phyloP scores from a whole-genome alignment of 441 rosid genomes.

The Mallotus japonicus region DNA sequence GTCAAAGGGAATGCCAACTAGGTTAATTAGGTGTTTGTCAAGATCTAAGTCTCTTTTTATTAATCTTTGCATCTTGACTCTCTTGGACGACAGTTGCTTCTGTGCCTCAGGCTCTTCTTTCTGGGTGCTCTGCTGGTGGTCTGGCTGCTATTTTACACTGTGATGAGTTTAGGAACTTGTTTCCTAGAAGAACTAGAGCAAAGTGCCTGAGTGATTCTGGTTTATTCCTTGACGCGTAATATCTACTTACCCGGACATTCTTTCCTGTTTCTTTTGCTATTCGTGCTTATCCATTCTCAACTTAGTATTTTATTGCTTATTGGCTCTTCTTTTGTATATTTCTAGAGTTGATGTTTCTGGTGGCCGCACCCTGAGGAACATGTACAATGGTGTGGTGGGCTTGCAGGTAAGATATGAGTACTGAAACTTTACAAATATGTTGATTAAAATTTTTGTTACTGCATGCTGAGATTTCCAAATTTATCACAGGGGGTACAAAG shows the following conservation, averaged over 20 bases:
- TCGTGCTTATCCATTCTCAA: not conserved
- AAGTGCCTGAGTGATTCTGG: slow-evolving; percentile 97
- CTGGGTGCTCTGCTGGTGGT: slow-evolving; percentile 94
- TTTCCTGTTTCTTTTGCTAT: not conserved
- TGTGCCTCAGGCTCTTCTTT: slow-evolving; percentile 68
- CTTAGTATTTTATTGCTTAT: slow-evolving; percentile 5
- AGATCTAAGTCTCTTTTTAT: slow-evolving; percentile 5
- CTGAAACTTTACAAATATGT: not conserved
- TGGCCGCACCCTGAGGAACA: slow-evolving; percentile 58
- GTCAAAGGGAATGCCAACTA: slow-evolving; percentile 73
- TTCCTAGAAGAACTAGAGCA: slow-evolving; percentile 52
- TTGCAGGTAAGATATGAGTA: slow-evolving; percentile 51
- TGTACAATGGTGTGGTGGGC: slow-evolving; percentile 65
- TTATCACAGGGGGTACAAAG: slow-evolving; percentile 47
- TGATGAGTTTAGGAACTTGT: slow-evolving; percentile 65
- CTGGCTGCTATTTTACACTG: slow-evolving; percentile 78
- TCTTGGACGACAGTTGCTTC: not conserved
- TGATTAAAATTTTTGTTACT: not conserved
- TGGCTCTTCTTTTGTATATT: slow-evolving; percentile 21
- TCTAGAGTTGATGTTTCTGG: slow-evolving; percentile 78
- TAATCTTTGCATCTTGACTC: not conserved
- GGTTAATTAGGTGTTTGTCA: slow-evolving; percentile 35
- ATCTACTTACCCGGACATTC: not conserved
- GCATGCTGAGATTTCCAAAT: slow-evolving; percentile 17
- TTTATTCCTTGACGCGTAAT: slow-evolving; percentile 78